These are phyloP conservation scores for Aphanomyces euteiches DNA, from an alignment of 352 stramenopile species.

Conservation along the genomic window DNA sequence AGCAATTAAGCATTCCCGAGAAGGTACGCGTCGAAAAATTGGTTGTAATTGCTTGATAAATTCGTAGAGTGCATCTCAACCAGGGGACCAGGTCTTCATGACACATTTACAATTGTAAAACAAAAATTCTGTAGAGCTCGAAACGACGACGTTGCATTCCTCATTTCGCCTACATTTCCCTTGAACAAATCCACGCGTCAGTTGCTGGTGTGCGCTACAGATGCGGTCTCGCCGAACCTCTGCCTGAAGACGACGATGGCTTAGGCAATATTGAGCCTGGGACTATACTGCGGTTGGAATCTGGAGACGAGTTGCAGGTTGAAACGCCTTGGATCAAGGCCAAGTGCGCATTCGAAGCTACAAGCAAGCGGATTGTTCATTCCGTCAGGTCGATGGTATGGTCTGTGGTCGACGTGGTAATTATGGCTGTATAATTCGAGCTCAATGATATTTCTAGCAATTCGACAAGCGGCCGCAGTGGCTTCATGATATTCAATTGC, in stretches of 20 bases:
- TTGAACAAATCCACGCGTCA: not conserved
- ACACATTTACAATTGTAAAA: too few relatives aligned
- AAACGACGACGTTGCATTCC: too few relatives aligned
- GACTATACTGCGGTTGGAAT: not conserved
- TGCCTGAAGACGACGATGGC: too few relatives aligned
- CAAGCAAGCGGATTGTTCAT: not conserved
- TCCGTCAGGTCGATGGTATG: slow-evolving; percentile 9
- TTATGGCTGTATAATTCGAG: not conserved
- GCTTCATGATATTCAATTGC: slow-evolving; percentile 51
- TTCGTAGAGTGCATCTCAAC: too few relatives aligned
- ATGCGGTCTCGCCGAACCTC: too few relatives aligned
- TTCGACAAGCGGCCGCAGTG: slow-evolving; percentile 38
- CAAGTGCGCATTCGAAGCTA: not conserved
- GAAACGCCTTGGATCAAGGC: not conserved
- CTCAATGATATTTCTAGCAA: not conserved
- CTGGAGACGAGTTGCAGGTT: not conserved
- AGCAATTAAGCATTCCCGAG: too few relatives aligned
- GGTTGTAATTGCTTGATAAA: too few relatives aligned
- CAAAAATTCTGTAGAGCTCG: too few relatives aligned
- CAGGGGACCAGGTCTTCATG: too few relatives aligned
- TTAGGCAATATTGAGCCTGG: not conserved
- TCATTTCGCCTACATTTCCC: not conserved
- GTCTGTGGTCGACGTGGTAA: slow-evolving; percentile 11
- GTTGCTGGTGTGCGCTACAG: too few relatives aligned
- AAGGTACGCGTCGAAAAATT: too few relatives aligned